These are phyloP conservation scores for Russula vinacea DNA, from an alignment of 768 basidiomycete genomes.

Conservation along the genomic window DNA sequence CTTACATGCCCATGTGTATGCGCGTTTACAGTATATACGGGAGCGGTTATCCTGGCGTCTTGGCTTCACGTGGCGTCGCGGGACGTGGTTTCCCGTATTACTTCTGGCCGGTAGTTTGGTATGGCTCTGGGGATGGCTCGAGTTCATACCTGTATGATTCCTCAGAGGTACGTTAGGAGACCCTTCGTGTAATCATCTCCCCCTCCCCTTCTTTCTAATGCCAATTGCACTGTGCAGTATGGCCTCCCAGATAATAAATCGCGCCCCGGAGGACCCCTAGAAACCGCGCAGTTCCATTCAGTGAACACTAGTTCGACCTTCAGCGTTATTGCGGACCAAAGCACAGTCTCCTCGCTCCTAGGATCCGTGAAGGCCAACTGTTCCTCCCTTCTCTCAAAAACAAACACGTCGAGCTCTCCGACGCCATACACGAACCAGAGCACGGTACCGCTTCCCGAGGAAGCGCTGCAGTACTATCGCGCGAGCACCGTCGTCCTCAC, in stretches of 20 bases:
- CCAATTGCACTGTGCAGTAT: conserved; percentile 33
- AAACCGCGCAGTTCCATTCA: conserved; percentile 35
- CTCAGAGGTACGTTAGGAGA: conserved; percentile 25
- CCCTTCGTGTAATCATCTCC: background rate
- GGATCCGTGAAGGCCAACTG: conserved; percentile 35
- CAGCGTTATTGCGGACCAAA: conserved; percentile 39
- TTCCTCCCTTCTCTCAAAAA: conserved; percentile 26
- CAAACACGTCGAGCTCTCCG: conserved; percentile 22
- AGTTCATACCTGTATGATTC: conserved; percentile 25
- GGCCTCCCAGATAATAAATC: conserved; percentile 37
- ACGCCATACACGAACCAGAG: conserved; percentile 22
- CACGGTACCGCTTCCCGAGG: conserved; percentile 31
- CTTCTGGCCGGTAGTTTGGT: conserved; percentile 35
- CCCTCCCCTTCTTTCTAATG: background rate
- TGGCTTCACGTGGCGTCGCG: conserved; percentile 16
- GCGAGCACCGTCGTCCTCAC: conserved; percentile 31
- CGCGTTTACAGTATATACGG: conserved; percentile 31
- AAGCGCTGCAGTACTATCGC: conserved; percentile 34
- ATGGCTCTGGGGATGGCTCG: conserved; percentile 6
- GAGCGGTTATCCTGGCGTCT: conserved; percentile 34
- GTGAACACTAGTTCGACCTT: conserved; percentile 35
- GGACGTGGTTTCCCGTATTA: conserved; percentile 32
- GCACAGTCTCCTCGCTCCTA: conserved; percentile 38
- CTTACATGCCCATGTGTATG: background rate
- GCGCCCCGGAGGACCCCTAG: conserved; percentile 39